phyloP scores from a whole-genome alignment of 2,329 filamentous ascomycete species.

The Exophiala xenobiotica region DNA sequence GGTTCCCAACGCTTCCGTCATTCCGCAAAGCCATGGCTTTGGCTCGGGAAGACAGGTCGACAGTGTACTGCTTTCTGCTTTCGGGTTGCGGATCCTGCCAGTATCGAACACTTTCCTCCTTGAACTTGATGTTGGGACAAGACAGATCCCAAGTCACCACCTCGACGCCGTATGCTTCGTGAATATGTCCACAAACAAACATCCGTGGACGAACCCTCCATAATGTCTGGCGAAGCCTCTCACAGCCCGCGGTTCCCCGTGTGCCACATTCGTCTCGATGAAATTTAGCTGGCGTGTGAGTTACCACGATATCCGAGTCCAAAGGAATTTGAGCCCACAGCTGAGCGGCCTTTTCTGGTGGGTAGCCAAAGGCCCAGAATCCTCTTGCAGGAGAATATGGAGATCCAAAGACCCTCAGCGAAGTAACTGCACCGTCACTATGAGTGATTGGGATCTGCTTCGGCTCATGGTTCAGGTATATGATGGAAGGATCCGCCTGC shows the following conservation, averaged over 20 bases:
- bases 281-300: slow-evolving; percentile 55
- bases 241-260: slow-evolving; percentile 48
- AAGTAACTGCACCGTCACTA: slow-evolving; percentile 47
- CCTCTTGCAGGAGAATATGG: slow-evolving; percentile 51
- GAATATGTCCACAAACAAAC: slow-evolving; percentile 60
- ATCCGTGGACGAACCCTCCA: slow-evolving; percentile 51
- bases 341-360: slow-evolving; percentile 38
- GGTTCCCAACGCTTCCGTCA: slow-evolving; percentile 14
- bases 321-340: slow-evolving; percentile 53
- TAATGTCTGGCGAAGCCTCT: slow-evolving; percentile 46
- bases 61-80: slow-evolving; percentile 55
- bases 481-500: slow-evolving; percentile 44
- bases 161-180: slow-evolving; percentile 56
- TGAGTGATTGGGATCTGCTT: slow-evolving; percentile 45
- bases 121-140: slow-evolving; percentile 30
- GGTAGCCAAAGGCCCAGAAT: slow-evolving; percentile 59
- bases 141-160: slow-evolving; percentile 49
- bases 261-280: slow-evolving; percentile 46
- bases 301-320: slow-evolving; percentile 55
- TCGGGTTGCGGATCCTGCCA: slow-evolving; percentile 50
- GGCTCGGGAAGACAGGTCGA: slow-evolving; percentile 47
- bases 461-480: slow-evolving; percentile 54
- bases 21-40: slow-evolving; percentile 12
- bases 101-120: slow-evolving; percentile 35
- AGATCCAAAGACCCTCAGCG: slow-evolving; percentile 59